Percentiles rank a stretch among this genome's conserved stretches.
phyloP scores from a whole-genome alignment of 2,329 filamentous ascomycete species.

The Aspergillus amoenus region DNA sequence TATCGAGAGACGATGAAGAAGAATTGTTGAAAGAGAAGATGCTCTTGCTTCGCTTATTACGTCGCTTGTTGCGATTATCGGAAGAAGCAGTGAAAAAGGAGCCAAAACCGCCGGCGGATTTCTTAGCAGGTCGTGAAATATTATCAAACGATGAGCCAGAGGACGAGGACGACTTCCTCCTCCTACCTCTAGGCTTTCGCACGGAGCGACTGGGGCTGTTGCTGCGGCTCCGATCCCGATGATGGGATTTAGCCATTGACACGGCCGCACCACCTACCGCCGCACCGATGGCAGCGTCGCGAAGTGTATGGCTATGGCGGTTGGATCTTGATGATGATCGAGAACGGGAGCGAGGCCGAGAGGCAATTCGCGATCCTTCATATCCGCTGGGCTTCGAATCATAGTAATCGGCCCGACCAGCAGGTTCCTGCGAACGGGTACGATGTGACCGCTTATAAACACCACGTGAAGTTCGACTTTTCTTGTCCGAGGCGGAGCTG shows the following conservation, averaged over 20 bases:
- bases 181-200: constrained; percentile 30
- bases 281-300: constrained; percentile 40
- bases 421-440: constrained; percentile 37
- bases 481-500: constrained; percentile 30
- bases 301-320: constrained; percentile 28
- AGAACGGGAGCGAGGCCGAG: constrained; percentile 41
- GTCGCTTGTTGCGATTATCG: constrained; percentile 53
- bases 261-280: constrained; percentile 31
- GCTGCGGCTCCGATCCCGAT: constrained; percentile 24
- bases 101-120: constrained; percentile 54
- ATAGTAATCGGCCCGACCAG: constrained; percentile 29
- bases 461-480: constrained; percentile 47
- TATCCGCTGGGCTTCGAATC: constrained; percentile 21
- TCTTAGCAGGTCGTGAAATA: constrained; percentile 59
- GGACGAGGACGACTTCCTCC: constrained; percentile 53
- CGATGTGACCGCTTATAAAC: constrained; percentile 32
- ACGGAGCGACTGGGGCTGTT: constrained; percentile 37
- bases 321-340: constrained; percentile 35
- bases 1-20: constrained; percentile 67
- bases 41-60: constrained; percentile 47
- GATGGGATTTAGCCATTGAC: constrained; percentile 25
- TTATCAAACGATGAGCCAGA: constrained; percentile 64
- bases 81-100: constrained; percentile 65
- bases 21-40: constrained; percentile 62
- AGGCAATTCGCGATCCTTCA: constrained; percentile 29